Evolutionary conservation across 495 filamentous ascomycete species (phyloP), one percentile per base, ranked within the genome.

Genomic region (Hypoxylon fuscum): DNA sequence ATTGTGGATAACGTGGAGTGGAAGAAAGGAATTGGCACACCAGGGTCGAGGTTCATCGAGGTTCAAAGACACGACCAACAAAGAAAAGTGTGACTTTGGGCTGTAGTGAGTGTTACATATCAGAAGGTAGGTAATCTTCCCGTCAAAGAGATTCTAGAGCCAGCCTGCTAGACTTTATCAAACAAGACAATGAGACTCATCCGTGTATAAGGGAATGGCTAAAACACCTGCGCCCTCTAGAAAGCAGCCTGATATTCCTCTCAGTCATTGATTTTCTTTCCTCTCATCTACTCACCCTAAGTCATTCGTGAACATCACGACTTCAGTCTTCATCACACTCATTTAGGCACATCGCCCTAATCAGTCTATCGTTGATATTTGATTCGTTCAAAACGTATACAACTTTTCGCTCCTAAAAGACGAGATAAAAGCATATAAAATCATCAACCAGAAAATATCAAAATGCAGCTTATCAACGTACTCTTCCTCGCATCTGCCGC

Each of bases 261-360:
- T 15, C 32, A 52, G 43, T 8, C 11, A 23, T 42, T 37, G 18
- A 27, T 65, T 60, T 59, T 32, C 62, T 59, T 60, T 38, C 46
- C 10, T 56, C 23, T 27, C 37, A 29, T 52, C 51, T 29, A 56
- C 56, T 56, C 51, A 59, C 62, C 51, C 2, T 27, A 56, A 65
- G 45, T 65, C 62, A 66, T 51, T 66, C 56, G 56, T 66, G 56
- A 47, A 52, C 40, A 66, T 31, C 47, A 47, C 62, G 56, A 46
- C 11, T 50, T 60, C 8, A 27, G 32, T 60, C 50, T 52, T 49
- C 31, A 53, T 12, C 42, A 56, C 52, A 56, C 25, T 66, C 63
- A 61, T 66, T 66, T 52, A 1, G 44, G 50, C 38, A 55, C 9
- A 38, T 7, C 25, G 54, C 54, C 40, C n/a, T 22, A 20, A 3